Percentiles rank a stretch among this genome's conserved stretches.
phyloP scores from a whole-genome alignment of 441 rosid species.

The Dalechampia spathulata region DNA sequence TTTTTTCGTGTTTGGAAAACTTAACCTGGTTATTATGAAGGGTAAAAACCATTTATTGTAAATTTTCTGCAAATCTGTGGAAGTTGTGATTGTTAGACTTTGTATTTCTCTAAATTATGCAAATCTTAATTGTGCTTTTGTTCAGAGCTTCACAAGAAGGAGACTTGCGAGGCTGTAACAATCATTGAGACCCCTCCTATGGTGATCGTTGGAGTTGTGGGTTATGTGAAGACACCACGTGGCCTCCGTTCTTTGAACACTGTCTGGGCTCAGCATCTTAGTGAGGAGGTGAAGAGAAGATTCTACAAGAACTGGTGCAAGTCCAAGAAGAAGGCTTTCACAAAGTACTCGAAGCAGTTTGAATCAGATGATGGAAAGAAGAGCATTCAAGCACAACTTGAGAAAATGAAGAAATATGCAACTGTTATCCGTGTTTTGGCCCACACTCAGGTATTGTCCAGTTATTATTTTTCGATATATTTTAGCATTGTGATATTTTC shows the following conservation, averaged over 20 bases:
- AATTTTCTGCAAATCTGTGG: too few species aligned
- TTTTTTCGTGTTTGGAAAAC: too few species aligned
- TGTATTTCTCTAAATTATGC: too few species aligned
- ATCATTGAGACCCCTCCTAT: conserved; percentile 81
- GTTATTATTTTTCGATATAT: neutral
- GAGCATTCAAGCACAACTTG: conserved; percentile 56
- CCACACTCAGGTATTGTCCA: conserved; percentile 66
- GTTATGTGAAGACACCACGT: conserved; percentile 73
- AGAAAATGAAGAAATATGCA: conserved; percentile 79
- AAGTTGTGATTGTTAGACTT: too few species aligned
- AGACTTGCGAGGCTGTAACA: conserved; percentile 91
- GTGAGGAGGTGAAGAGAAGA: conserved; percentile 79
- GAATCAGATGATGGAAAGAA: conserved; percentile 78
- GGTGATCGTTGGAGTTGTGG: conserved; percentile 86
- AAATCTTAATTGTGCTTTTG: neutral
- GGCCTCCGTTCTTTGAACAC: conserved; percentile 77
- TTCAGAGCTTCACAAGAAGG: conserved; percentile 92
- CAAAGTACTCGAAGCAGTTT: conserved; percentile 55
- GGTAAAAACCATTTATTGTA: too few species aligned
- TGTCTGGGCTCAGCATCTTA: conserved; percentile 93
- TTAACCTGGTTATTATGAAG: too few species aligned
- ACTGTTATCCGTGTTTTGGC: conserved; percentile 77
- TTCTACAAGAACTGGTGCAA: conserved; percentile 92
- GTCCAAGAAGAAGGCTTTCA: conserved; percentile 90
- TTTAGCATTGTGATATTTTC: neutral